Base-by-base conservation (phyloP, 768 basidiomycete genomes). In the Calocera cornea region DNA sequence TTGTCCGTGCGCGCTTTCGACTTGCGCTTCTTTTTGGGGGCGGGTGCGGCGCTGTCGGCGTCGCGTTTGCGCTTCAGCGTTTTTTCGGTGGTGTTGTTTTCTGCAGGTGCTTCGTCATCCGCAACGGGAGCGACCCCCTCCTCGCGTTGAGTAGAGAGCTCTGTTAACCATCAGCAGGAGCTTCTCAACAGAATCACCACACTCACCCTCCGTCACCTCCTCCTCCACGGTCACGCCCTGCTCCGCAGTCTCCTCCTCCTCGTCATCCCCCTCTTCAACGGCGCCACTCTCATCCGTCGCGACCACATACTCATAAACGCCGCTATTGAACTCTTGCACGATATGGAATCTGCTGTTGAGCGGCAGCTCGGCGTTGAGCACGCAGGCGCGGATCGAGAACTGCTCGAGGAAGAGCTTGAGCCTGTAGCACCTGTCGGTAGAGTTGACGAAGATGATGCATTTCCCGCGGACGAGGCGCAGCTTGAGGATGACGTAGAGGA, bases 301-400 rank as follows among this genome's bases (percentile, higher is more conserved):
- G 66, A 99, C 97, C 70, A 98, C 93, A 75, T 98, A 97, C 75
- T 99, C 94, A 72, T 97, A 98, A 8, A 97, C 92, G 1, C 97
- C 97, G 72, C 92, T 90, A 77, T 99, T 99, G 74, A 99, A 99
- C 76, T 97, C 97, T 72, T 99, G 95, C 1, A 99, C 97, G 1
- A 89, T 88, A 73, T 99, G 97, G 73, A 94, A 97, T 76, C 92
- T 93, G 50, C 2, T 97, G 74, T 97, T 97, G 66, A 98, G 78
- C 0, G 97, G 97, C 34, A 99, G 78, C 77, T 98, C 97, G 16
- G 92, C 91, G 74, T 99, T 97, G 29, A 99, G 82, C 0, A 99
- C 95, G 71, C 95, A 97, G 71, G 88, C 88, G 77, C 93, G 93
- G 75, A 98, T 90, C 0, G 91, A 94, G 72, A 97, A 98, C 77